Percentiles rank a stretch among this genome's conserved stretches.
Conservation (phyloP, 2,329 filamentous ascomycete genomes). For the Microdochium nivale region DNA sequence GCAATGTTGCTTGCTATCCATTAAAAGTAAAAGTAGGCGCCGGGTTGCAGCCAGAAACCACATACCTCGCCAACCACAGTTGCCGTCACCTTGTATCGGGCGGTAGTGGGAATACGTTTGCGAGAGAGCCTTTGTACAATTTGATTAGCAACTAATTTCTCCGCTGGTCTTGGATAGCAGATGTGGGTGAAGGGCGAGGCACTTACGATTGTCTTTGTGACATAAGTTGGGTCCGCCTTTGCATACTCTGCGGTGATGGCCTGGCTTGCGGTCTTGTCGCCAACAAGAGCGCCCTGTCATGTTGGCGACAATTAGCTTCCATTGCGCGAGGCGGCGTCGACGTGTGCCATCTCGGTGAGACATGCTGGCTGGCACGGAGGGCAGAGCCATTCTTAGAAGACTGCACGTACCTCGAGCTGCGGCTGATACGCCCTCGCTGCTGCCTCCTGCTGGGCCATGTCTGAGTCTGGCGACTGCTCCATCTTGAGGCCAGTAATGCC, state of each 20-base stretch:
- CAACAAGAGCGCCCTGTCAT: conserved; percentile 71
- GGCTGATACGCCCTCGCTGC: conserved; percentile 52
- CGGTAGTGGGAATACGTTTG: conserved; percentile 82
- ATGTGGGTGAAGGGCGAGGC: conserved; percentile 3
- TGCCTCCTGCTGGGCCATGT: conserved; percentile 50
- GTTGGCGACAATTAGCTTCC: conserved; percentile 1
- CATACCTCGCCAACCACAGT: conserved; percentile 96
- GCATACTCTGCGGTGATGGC: conserved; percentile 80
- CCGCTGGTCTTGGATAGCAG: conserved; percentile 1
- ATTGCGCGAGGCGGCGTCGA: neutral
- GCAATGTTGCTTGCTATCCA: too few species aligned
- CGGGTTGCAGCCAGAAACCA: conserved; percentile 13
- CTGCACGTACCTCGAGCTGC: conserved; percentile 39
- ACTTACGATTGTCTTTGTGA: conserved; percentile 78
- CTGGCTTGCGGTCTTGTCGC: conserved; percentile 66
- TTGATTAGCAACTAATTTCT: conserved; percentile 5
- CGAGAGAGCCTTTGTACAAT: conserved; percentile 56
- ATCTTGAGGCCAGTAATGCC: conserved; percentile 20
- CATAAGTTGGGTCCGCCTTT: conserved; percentile 75
- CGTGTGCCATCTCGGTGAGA: too few species aligned
- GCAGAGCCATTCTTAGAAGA: too few species aligned
- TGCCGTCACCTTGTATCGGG: conserved; percentile 82
- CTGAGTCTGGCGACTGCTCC: conserved; percentile 26
- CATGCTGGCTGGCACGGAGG: too few species aligned
- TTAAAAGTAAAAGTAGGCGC: too few species aligned